These are phyloP conservation scores for Nigrospora sphaerica DNA, from an alignment of 2,329 filamentous ascomycete species.

Conservation along the genomic window DNA sequence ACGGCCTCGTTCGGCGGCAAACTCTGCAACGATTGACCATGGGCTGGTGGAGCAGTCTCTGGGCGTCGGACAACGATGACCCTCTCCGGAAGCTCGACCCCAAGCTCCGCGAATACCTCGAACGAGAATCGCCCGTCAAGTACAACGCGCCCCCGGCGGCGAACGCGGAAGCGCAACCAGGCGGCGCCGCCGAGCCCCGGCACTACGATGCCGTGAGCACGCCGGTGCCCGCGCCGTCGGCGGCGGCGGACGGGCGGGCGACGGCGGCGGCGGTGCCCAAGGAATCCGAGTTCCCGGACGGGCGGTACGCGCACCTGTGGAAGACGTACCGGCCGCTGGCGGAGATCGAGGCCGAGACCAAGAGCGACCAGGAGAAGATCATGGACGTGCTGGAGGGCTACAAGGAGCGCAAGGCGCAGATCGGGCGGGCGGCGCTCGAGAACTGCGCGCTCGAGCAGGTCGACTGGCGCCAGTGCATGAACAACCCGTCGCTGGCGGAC, in stretches of 20 bases:
- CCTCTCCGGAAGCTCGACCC: conserved; percentile 73
- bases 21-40: conserved; percentile 25
- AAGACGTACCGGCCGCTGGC: conserved; percentile 75
- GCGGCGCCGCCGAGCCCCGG: conserved; percentile 4
- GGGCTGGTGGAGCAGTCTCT: conserved; percentile 52
- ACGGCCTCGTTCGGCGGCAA: too few relatives aligned
- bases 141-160: conserved; percentile 32
- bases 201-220: not conserved
- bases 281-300: conserved; percentile 50
- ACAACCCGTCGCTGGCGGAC: conserved; percentile 58
- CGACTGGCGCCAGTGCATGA: conserved; percentile 77
- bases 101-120: conserved; percentile 74
- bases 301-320: conserved; percentile 80
- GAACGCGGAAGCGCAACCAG: conserved; percentile 9
- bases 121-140: conserved; percentile 73
- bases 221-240: not conserved
- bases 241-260: conserved; percentile 2
- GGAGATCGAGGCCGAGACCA: conserved; percentile 60
- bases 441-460: conserved; percentile 88
- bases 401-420: conserved; percentile 72
- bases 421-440: conserved; percentile 78
- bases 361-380: conserved; percentile 74
- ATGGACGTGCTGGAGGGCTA: conserved; percentile 73
- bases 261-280: conserved; percentile 30
- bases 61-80: conserved; percentile 47